Base-by-base conservation (phyloP, 1,284 basidiomycete genomes). In the Bjerkandera adusta region DNA sequence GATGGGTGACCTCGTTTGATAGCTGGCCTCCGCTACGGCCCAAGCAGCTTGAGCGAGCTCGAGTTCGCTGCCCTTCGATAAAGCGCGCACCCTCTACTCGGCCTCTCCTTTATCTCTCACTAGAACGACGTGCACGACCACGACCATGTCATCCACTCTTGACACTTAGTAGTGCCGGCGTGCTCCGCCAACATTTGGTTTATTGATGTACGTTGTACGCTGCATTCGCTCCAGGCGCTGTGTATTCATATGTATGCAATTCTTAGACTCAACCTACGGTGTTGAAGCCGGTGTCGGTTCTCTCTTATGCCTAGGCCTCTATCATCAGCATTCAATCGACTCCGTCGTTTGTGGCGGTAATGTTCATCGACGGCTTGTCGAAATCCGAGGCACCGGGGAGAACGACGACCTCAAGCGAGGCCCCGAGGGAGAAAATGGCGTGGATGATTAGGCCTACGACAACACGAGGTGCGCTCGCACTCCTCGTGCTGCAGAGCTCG, bases 231-330 rank as follows among this genome's bases (percentile, higher is more conserved):
- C 30, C 26, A n/a, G n/a, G n/a, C n/a, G n/a, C n/a, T n/a, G n/a
- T n/a, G n/a, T n/a, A n/a, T n/a, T n/a, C n/a, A n/a, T n/a, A n/a
- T n/a, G n/a, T n/a, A n/a, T n/a, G n/a, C n/a, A n/a, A n/a, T n/a
- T n/a, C n/a, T n/a, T n/a, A n/a, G n/a, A n/a, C n/a, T n/a, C n/a
- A n/a, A 20, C 93, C 93, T 2, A 91, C 88, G 0, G 80, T 90
- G 18, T 87, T 95, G 57, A 69, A 95, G 43, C 92, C 93, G 0
- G 72, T 96, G 2, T 86, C 85, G 13, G 68, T 92, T 33, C 77
- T 97, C 21, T 93, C 92, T 0, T 85, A 91, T 56, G 84, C 92
- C 0, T 95, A n/a, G n/a, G n/a, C n/a, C n/a, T n/a, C 92, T 1
- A 75, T 96, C 24, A 63, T 96, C 34, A 92, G 90, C 33, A 88